phyloP scores from a whole-genome alignment of 768 basidiomycete genomes.

The Lactifluus pinguis region DNA sequence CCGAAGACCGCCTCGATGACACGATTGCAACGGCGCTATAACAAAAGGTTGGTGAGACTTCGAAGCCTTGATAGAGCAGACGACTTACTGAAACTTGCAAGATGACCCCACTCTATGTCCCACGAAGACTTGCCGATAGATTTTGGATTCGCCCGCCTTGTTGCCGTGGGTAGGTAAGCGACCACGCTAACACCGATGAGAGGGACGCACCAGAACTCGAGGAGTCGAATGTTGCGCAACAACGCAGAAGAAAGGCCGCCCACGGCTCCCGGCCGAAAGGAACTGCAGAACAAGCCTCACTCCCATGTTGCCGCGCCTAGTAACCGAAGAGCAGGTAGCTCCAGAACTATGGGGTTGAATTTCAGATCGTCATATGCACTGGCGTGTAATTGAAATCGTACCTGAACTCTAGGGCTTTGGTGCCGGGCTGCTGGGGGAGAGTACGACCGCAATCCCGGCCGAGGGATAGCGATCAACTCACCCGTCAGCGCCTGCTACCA shows the following conservation, averaged over 20 bases:
- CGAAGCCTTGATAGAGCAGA: neutral
- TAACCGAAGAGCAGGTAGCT: neutral
- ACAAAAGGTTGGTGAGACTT: neutral
- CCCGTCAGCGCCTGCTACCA: neutral
- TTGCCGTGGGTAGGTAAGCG: neutral
- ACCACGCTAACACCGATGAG: neutral
- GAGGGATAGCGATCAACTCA: constrained; percentile 12
- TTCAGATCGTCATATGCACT: neutral
- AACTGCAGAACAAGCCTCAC: constrained; percentile 1
- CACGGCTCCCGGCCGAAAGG: constrained; percentile 15
- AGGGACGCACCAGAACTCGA: neutral
- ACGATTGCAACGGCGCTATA: constrained; percentile 3
- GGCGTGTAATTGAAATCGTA: neutral
- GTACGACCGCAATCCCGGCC: constrained; percentile 9
- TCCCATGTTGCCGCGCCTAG: neutral
- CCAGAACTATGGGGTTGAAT: neutral
- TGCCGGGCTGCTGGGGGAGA: neutral
- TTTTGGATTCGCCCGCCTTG: neutral
- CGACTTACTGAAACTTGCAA: constrained; percentile 9
- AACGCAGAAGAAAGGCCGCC: constrained; percentile 3
- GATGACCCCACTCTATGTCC: neutral
- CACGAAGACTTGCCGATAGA: neutral
- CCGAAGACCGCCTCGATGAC: constrained; percentile 1
- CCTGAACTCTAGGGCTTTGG: neutral
- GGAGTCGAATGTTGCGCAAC: neutral